Base-by-base conservation (phyloP, 2,329 filamentous ascomycete species). In the Dendryphion nanum region DNA sequence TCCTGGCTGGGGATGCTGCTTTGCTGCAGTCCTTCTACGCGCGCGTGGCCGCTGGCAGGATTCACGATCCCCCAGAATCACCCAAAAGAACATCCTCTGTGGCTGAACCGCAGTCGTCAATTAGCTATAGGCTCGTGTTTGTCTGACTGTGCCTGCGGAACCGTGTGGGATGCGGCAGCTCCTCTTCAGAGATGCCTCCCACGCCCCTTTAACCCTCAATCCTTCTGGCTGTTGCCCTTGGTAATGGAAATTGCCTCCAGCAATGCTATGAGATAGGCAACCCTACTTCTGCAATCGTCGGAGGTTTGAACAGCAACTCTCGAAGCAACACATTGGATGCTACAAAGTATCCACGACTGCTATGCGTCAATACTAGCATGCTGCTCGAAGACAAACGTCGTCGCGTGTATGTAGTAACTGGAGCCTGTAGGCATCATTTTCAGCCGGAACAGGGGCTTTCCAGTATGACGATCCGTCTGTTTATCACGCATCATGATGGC, bases 371-470 rank as follows among this genome's bases (percentile, higher is more conserved):
- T 42, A n/a, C n/a, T n/a, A n/a, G n/a, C 45, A 48, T 42, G 47
- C 49, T 40, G 33, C 30, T 38, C 42, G 48, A 44, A 45, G 24
- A 33, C 38, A 35, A 32, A 42, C 34, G 42, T 51, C 41, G 45
- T 52, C n/a, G n/a, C n/a, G 42, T 52, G 41, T 42, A 43, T 43
- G n/a, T n/a, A n/a, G 46, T 50, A 50, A 42, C 45, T 42, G 33
- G 40, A 43, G 44, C 37, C 37, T 42, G 39, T 45, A 49, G 42
- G 45, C 47, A 49, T 47, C 32, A 24, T 40, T 29, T 32, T 42
- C 38, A 46, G 42, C 36, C 38, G 50, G 53, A 45, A 50, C 57
- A 53, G 48, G 53, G 57, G 51, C 51, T 47, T 46, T 41, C 56
- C 54, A 59, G 23, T 26, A 26, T 55, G 56, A 50, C 53, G 48